Base-by-base conservation (phyloP, 2,329 filamentous ascomycete species). In the Nannizzia gypsea region DNA sequence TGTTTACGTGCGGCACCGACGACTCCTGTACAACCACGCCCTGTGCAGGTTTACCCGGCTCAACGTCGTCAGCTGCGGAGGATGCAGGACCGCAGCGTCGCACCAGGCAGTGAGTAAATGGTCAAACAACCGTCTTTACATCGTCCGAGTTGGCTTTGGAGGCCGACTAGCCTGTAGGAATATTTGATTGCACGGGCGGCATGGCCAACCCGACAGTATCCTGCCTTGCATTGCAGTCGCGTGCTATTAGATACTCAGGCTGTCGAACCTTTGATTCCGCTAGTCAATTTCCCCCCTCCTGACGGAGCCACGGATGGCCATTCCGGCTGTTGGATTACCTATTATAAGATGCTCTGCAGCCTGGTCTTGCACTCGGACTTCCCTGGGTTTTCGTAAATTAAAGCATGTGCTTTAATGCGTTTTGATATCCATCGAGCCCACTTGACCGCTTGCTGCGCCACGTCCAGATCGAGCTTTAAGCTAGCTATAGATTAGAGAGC, bases 171-270 rank as follows among this genome's bases (percentile, higher is more conserved):
- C 48, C 48, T 52, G 28, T 52, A 52, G 48, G 48, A 46, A 46
- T 46, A 52, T 52, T 11, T 28, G 20, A 8, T 13, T 15, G 15
- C 13, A 5, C 4, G 24, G 31, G 48, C 22, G 13, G 20, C 6
- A 46, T 46, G 20, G 20, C n/a, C 17, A 17, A 52, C 26, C 22
- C 48, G 48, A 31, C 48, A 31, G 13, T 50, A 50, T 50, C 22
- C 44, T 50, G 17, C 4, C 48, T 31, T 28, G 24, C 48, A 46
- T 24, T 46, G 42, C 42, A 46, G n/a, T 46, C 42, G 42, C 48
- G 48, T 52, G 48, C 48, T 52, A 52, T 52, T 52, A 52, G 48
- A 26, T 52, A 52, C 48, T n/a, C 17, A 15, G 48, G 48, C 48
- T 5, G 15, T 52, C 24, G 48, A 52, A 52, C 48, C 48, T 52